phyloP scores from a whole-genome alignment of 345 rosid species.

The Cardamine resedifolia region DNA sequence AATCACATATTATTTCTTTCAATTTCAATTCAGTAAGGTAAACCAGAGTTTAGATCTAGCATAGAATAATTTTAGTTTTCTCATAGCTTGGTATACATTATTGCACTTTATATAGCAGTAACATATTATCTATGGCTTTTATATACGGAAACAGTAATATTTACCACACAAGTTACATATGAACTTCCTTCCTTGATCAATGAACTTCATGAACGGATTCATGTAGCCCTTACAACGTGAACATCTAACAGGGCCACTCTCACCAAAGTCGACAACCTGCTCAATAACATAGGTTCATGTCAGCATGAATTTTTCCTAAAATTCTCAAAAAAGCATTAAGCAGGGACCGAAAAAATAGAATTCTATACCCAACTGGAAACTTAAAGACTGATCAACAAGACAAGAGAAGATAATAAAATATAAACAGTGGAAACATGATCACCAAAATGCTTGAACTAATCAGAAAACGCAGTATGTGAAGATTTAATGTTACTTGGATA shows the following conservation, averaged over 20 bases:
- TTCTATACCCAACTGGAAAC: neutral
- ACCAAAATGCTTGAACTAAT: conserved; percentile 4
- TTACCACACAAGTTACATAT: conserved; percentile 78
- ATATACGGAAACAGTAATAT: conserved; percentile 10
- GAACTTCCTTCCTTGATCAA: conserved; percentile 86
- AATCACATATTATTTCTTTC: conserved; percentile 3
- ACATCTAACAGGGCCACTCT: conserved; percentile 88
- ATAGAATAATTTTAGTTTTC: conserved; percentile 7
- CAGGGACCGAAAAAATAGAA: neutral
- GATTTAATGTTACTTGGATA: conserved; percentile 57
- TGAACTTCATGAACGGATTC: conserved; percentile 87
- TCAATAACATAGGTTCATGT: conserved; percentile 20
- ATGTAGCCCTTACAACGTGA: conserved; percentile 92
- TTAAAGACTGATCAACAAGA: neutral
- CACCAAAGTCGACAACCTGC: conserved; percentile 92
- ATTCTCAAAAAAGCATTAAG: neutral
- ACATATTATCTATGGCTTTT: conserved; percentile 13
- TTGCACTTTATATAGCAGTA: neutral
- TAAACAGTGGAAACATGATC: neutral
- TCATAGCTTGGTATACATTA: conserved; percentile 13
- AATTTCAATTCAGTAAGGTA: conserved; percentile 17
- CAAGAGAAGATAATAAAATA: conserved; percentile 10
- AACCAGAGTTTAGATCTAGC: conserved; percentile 2
- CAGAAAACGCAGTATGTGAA: conserved; percentile 19
- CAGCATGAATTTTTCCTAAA: neutral